Evolutionary conservation across 1,284 basidiomycete species (phyloP).

Genomic region (Marasmius sp.): DNA sequence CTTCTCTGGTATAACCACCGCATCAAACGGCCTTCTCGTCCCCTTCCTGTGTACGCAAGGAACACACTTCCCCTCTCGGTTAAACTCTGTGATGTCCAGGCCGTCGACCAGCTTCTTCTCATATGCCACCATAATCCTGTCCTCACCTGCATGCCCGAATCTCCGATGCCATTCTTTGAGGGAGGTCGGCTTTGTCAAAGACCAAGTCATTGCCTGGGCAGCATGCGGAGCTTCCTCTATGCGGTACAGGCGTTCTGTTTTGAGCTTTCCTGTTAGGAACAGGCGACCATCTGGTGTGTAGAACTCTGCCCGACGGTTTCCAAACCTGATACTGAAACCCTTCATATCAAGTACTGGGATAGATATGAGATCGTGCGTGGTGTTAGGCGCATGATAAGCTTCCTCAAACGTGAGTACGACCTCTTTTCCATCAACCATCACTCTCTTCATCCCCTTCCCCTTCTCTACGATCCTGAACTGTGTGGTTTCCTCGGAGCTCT

Average conservation of each 20-base stretch:
- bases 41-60: conserved; percentile 2
- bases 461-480: background rate
- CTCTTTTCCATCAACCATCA: background rate
- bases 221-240: background rate
- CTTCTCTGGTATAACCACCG: background rate
- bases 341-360: background rate
- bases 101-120: conserved; percentile 5
- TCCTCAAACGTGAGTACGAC: background rate
- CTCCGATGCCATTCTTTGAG: conserved; percentile 1
- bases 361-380: background rate
- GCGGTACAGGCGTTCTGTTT: background rate
- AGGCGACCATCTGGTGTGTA: background rate
- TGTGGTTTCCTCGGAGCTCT: background rate
- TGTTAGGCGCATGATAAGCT: conserved; percentile 1
- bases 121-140: background rate
- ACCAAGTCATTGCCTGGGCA: background rate
- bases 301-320: background rate
- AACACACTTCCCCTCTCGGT: conserved; percentile 2
- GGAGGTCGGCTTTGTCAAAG: background rate
- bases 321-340: background rate
- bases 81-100: background rate
- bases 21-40: conserved; percentile 4
- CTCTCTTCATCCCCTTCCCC: conserved; percentile 1
- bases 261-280: background rate
- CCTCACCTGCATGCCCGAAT: background rate